phyloP scores from a whole-genome alignment of 176 grass and related monocot genomes.

The Pontederia crassipes region DNA sequence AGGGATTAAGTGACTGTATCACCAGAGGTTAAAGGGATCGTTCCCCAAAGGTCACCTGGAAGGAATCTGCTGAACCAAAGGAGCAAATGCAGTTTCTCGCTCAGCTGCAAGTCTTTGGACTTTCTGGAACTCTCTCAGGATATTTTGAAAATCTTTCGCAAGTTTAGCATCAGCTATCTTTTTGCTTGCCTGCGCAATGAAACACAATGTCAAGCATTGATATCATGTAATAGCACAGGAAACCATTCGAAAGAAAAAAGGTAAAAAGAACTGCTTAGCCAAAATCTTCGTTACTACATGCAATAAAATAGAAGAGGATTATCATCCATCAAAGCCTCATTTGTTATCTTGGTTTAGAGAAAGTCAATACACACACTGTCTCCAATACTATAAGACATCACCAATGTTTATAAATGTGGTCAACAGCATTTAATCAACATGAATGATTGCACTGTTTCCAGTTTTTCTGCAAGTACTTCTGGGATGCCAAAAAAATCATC shows the following conservation, averaged over 20 bases:
- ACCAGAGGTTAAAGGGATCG: too few species aligned
- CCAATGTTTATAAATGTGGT: too few species aligned
- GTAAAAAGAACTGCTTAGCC: neutral
- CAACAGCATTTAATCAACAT: too few species aligned
- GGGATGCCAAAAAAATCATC: neutral
- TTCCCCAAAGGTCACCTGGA: neutral
- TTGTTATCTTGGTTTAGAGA: too few species aligned
- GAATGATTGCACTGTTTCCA: too few species aligned
- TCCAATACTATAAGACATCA: too few species aligned
- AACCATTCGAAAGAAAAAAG: neutral
- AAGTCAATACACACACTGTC: too few species aligned
- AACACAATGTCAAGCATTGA: neutral
- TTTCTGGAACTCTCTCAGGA: constrained; percentile 23
- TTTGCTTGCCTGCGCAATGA: constrained; percentile 12
- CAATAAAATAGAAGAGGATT: too few species aligned
- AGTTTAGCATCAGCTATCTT: constrained; percentile 25
- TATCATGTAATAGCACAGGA: neutral
- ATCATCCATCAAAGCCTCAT: too few species aligned
- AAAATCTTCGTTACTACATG: neutral
- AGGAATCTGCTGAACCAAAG: constrained; percentile 8
- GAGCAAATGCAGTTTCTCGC: constrained; percentile 22
- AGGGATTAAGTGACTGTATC: too few species aligned
- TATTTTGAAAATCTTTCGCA: constrained; percentile 13
- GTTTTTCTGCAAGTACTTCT: too few species aligned
- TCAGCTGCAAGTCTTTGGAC: constrained; percentile 14